phyloP scores from a whole-genome alignment of 1,284 basidiomycete genomes.

The Fomitopsis pinicola region DNA sequence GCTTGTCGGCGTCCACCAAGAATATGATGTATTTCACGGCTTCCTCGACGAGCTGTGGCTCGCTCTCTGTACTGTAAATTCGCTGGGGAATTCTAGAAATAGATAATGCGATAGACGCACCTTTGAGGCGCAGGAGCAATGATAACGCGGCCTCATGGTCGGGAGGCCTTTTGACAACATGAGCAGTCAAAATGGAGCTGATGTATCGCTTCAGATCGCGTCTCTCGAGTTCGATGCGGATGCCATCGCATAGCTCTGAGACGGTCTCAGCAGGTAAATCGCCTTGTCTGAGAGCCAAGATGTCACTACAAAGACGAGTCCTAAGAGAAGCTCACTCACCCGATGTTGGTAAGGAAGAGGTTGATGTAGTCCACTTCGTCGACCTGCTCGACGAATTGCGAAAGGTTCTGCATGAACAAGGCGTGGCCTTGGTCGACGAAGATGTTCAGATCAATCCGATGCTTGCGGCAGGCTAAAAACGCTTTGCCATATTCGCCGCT shows the following conservation, averaged over 20 bases:
- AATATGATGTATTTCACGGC: slow-evolving; percentile 99
- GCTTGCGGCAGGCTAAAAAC: slow-evolving; percentile 88
- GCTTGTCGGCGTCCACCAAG: slow-evolving; percentile 87
- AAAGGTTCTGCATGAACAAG: slow-evolving; percentile 63
- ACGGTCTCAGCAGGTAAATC: slow-evolving; percentile 54
- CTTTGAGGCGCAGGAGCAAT: slow-evolving; percentile 76
- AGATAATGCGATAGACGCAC: slow-evolving; percentile 31
- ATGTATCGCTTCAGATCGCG: slow-evolving; percentile 78
- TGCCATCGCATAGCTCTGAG: slow-evolving; percentile 73
- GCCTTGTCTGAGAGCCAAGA: slow-evolving; percentile 44
- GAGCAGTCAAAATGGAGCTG: slow-evolving; percentile 88
- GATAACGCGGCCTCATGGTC: slow-evolving; percentile 86
- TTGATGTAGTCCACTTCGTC: slow-evolving; percentile 91
- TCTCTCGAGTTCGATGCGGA: slow-evolving; percentile 71
- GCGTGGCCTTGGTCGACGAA: slow-evolving; percentile 77
- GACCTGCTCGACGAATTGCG: slow-evolving; percentile 80
- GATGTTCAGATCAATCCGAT: slow-evolving; percentile 89
- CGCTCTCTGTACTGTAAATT: slow-evolving; percentile 42
- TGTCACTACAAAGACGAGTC: neutral
- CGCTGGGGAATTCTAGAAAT: neutral
- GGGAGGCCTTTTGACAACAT: slow-evolving; percentile 89
- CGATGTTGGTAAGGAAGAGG: slow-evolving; percentile 84
- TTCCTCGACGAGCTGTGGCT: slow-evolving; percentile 83
- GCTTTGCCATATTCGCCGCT: slow-evolving; percentile 80
- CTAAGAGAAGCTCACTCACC: slow-evolving; percentile 36